Conservation (phyloP, 768 basidiomycete species). For the Calvatia gigantea region DNA sequence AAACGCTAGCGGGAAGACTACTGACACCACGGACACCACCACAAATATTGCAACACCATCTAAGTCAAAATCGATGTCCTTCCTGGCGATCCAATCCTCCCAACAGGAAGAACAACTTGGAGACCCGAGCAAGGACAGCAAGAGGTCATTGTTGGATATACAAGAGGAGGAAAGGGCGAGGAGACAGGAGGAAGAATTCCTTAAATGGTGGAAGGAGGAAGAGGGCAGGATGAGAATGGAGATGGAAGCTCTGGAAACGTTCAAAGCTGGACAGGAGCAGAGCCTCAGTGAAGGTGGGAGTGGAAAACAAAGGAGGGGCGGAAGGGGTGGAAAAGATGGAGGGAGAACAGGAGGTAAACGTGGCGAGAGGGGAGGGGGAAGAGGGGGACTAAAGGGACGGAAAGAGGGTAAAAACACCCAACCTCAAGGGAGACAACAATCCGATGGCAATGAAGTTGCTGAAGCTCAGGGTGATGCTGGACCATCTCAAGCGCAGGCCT, state of each 20-base stretch:
- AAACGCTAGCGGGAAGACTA: not conserved
- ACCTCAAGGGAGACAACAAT: not conserved
- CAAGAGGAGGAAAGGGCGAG: slow-evolving; percentile 77
- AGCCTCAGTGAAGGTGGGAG: not conserved
- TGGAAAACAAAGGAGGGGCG: not conserved
- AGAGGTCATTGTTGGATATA: slow-evolving; percentile 72
- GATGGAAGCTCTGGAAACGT: slow-evolving; percentile 21
- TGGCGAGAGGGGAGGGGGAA: not conserved
- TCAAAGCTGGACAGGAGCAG: slow-evolving; percentile 7
- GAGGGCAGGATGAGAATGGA: slow-evolving; percentile 65
- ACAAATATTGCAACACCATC: slow-evolving; percentile 26
- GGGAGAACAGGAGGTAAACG: not conserved
- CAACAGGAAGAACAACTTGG: slow-evolving; percentile 55
- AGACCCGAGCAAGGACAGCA: slow-evolving; percentile 34
- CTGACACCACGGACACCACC: slow-evolving; percentile 15
- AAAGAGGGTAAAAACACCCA: not conserved
- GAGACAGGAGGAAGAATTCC: slow-evolving; percentile 72
- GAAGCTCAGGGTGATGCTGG: too few species aligned
- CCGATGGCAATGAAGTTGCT: too few species aligned
- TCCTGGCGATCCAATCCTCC: slow-evolving; percentile 80
- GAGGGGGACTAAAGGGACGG: not conserved
- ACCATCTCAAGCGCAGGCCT: too few species aligned
- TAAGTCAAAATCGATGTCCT: slow-evolving; percentile 44
- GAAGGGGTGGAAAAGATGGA: not conserved
- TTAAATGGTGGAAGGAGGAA: slow-evolving; percentile 88